Base-by-base conservation (phyloP, 1,284 basidiomycete genomes). In the Cryptococcus sp. region DNA sequence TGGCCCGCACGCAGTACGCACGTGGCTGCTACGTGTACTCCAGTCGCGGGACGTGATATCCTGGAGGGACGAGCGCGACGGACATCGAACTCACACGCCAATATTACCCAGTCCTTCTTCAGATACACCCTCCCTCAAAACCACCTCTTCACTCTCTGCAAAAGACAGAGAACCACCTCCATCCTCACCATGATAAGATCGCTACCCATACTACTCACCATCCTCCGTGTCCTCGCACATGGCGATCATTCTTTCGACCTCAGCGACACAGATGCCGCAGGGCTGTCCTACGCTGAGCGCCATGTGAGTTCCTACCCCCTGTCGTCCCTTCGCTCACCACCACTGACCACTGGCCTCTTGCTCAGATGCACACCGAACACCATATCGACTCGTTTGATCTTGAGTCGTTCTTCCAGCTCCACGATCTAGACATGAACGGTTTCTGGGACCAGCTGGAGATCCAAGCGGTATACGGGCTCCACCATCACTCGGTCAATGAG, bases 391-490 rank as follows among this genome's bases (percentile, higher is more conserved):
- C 65, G 11, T 78, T 77, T 46, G 76, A 78, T 64, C 65, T 74
- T 4, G 67, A 72, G 33, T 64, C 73, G 5, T 78, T 78, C 65
- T 78, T 78, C 72, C 70, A 75, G 61, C 81, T 98, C 11, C 94
- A 98, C 76, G 94, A 98, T 77, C 81, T 98, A 57, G 85, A 97
- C 78, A 80, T 85, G 83, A 88, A 76, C 65, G 85, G 88, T 0
- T 66, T 80, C 39, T 89, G 89, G 86, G 85, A 89, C 74, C 79
- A 81, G 56, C 84, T 86, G 60, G 90, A 94, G 76, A 87, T 94
- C 60, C 86, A 94, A 72, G 89, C 91, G 6, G 84, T 95, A 44
- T 95, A 96, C 68, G 95, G 95, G 56, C 88, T 99, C 21, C 92
- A 98, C 76, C 96, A 98, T 75, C 83, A 94, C 58, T 91, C 91